A percentile compares a stretch with the other conserved stretches of the same genome.
phyloP scores from a whole-genome alignment of 331 rosid genomes.

The Acacia concinna region DNA sequence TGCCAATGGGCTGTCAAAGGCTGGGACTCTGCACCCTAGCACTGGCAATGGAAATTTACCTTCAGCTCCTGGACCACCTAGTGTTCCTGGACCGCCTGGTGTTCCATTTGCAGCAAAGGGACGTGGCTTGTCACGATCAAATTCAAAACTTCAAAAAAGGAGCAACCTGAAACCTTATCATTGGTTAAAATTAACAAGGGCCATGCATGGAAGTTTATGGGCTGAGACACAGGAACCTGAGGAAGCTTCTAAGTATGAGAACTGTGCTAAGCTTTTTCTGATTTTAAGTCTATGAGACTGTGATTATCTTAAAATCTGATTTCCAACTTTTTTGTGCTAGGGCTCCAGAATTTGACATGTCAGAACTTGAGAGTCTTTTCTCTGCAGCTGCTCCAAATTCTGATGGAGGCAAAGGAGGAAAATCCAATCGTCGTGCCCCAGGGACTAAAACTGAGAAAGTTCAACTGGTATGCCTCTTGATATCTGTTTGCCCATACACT shows the following conservation, averaged over 20 bases:
- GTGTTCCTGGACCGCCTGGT: constrained; percentile 59
- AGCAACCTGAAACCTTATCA: constrained; percentile 91
- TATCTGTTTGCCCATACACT: constrained; percentile 8
- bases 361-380: constrained; percentile 92
- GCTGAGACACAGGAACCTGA: constrained; percentile 87
- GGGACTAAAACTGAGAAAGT: constrained; percentile 74
- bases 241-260: constrained; percentile 74
- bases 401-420: constrained; percentile 52
- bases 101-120: constrained; percentile 66
- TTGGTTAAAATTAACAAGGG: constrained; percentile 94
- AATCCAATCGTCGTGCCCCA: constrained; percentile 50
- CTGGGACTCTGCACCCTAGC: constrained; percentile 36
- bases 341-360: constrained; percentile 98
- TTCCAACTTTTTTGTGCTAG: constrained; percentile 45
- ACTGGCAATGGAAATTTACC: constrained; percentile 50
- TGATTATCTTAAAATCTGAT: constrained; percentile 23
- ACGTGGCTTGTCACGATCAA: constrained; percentile 54
- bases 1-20: constrained; percentile 46
- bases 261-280: constrained; percentile 26
- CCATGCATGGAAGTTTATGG: constrained; percentile 97
- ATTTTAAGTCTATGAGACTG: constrained; percentile 18
- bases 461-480: constrained; percentile 67
- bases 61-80: constrained; percentile 77
- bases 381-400: constrained; percentile 71
- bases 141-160: constrained; percentile 52